Evolutionary conservation across 805 yeast genomes (phyloP).

Genomic region (Zygoascus flipseniorum): DNA sequence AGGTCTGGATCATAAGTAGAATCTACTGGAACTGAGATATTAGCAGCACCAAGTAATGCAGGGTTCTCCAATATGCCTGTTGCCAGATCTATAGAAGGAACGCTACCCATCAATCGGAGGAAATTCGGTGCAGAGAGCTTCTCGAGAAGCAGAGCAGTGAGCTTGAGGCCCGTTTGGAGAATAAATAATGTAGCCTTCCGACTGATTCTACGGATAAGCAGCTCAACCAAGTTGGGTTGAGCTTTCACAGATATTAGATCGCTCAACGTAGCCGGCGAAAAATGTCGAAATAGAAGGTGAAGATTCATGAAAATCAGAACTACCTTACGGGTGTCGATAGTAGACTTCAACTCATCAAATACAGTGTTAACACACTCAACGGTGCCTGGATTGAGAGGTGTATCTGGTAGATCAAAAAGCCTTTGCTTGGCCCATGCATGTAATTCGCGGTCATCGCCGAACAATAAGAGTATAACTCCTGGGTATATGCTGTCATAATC

Average conservation of each 20-base stretch:
- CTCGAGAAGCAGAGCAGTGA: not conserved
- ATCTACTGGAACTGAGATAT: not conserved
- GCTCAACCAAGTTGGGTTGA: not conserved
- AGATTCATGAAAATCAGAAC: not conserved
- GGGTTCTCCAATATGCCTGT: not conserved
- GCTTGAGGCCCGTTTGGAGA: not conserved
- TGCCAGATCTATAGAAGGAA: not conserved
- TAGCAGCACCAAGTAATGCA: not conserved
- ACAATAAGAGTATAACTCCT: conserved; percentile 3
- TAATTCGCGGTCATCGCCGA: conserved; percentile 3
- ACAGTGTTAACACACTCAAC: not conserved
- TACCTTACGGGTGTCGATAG: not conserved
- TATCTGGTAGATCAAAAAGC: not conserved
- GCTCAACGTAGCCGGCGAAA: not conserved
- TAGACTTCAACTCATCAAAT: not conserved
- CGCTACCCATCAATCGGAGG: not conserved
- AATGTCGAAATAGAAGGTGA: not conserved
- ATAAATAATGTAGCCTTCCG: not conserved
- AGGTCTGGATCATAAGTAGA: not conserved
- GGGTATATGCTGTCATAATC: not conserved
- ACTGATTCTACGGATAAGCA: not conserved
- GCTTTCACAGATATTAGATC: not conserved
- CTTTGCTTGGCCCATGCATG: conserved; percentile 9
- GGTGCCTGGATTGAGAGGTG: not conserved
- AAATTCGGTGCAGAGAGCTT: not conserved